Evolutionary conservation across 2,329 filamentous ascomycete genomes (phyloP), one percentile per base, ranked within the genome.

Genomic region (Talaromyces atroroseus): DNA sequence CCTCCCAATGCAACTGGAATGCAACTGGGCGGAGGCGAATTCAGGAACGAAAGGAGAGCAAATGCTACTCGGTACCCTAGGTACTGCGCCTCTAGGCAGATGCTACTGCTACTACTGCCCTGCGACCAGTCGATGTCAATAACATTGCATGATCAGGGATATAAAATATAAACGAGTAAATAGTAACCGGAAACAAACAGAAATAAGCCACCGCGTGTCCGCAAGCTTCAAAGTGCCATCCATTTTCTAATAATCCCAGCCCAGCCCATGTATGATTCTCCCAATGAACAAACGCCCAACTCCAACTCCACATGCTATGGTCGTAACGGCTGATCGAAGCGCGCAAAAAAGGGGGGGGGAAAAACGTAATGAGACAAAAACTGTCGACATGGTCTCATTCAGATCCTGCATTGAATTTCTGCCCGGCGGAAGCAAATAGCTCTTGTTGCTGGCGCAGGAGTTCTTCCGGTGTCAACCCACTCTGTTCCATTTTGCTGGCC

Each of bases 401-500:
- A 23, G 45, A 46, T 18, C 49, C 51, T 1, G 78, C 78, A 61
- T 85, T 83, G 72, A 87, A 89, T 65, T 88, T 87, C 61, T 85
- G 84, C 1, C 84, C 86, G 1, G 91, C 92, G 58, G 85, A 86
- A 45, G 88, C 86, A 74, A 99, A 97, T 63, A 96, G 83, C 71
- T 95, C 91, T 71, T 94, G 87, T 71, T 99, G 94, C 67, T 96
- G 84, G 49, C 87, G 82, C 57, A 94, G 84, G 49, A 99, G 80
- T 72, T 99, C 89, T 65, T 96, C 94, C 69, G 95, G 86, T 0
- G 89, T 89, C 76, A 97, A 82, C 54, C 92, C 92, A 69, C 91
- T 96, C 70, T 94, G 88, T 66, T 96, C 92, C 68, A 97, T 91
- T 76, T 97, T 97, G 74, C 92, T 95, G 62, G 92, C 88, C 75